phyloP scores from a whole-genome alignment of 2,329 filamentous ascomycete species.

The Aspergillus versicolor region DNA sequence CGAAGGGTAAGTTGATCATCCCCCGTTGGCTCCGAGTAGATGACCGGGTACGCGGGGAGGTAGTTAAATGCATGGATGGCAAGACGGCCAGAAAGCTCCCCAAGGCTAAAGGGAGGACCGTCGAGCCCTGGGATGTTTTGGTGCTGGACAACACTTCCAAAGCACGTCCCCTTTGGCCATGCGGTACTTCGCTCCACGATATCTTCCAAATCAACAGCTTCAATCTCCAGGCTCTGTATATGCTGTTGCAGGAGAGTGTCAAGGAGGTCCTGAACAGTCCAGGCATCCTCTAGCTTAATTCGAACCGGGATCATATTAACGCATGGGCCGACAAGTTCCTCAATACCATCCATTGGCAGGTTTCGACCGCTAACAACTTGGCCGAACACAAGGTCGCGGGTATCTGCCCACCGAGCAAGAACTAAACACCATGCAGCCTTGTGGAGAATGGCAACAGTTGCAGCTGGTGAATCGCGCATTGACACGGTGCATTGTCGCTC shows the following conservation, averaged over 20 bases:
- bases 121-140: too few species aligned
- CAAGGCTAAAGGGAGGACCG: too few species aligned
- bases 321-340: conserved; percentile 21
- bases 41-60: too few species aligned
- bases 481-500: conserved; percentile 17
- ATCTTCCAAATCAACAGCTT: conserved; percentile 51
- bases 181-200: conserved; percentile 54
- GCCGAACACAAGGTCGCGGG: conserved; percentile 57
- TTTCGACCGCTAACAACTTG: conserved; percentile 54
- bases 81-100: too few species aligned
- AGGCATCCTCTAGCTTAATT: conserved; percentile 2
- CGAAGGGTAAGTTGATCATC: too few species aligned
- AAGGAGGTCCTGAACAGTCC: conserved; percentile 45
- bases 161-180: conserved; percentile 55
- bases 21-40: too few species aligned
- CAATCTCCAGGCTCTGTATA: conserved; percentile 47
- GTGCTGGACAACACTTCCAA: conserved; percentile 57
- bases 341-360: conserved; percentile 34
- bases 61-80: too few species aligned
- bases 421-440: conserved; percentile 60
- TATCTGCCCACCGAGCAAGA: conserved; percentile 51
- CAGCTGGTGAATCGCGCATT: too few species aligned
- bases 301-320: conserved; percentile 24
- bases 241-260: conserved; percentile 52
- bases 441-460: conserved; percentile 44